These are phyloP conservation scores for Nicotiana obtusifolia DNA, from an alignment of 257 asterid genomes.

Conservation along the genomic window DNA sequence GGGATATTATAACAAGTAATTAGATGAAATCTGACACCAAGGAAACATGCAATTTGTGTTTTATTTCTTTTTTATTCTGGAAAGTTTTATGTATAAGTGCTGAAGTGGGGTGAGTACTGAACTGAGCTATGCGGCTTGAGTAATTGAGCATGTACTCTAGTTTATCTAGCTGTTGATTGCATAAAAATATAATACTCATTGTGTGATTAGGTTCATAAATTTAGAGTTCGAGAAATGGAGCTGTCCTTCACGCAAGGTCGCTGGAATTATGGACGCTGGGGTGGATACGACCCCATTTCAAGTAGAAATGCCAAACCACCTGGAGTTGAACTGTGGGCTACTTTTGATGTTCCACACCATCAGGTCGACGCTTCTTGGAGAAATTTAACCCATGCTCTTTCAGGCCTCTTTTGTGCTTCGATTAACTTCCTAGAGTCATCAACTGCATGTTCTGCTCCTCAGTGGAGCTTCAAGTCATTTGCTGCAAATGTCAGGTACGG, in stretches of 20 bases:
- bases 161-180: background rate
- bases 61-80: background rate
- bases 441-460: constrained; percentile 71
- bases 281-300: constrained; percentile 83
- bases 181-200: constrained; percentile 5
- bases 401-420: constrained; percentile 99
- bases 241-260: constrained; percentile 96
- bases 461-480: constrained; percentile 60
- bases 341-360: constrained; percentile 69
- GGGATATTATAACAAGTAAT: background rate
- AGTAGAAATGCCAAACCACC: constrained; percentile 90
- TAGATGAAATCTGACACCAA: background rate
- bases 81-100: background rate
- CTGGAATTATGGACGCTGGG: constrained; percentile 96
- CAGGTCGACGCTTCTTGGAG: constrained; percentile 88
- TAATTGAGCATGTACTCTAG: background rate
- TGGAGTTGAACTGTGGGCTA: constrained; percentile 99
- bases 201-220: constrained; percentile 71
- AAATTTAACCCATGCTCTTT: constrained; percentile 89
- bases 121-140: background rate
- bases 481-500: constrained; percentile 74
- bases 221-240: constrained; percentile 82
- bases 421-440: constrained; percentile 89
- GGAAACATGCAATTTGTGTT: background rate
- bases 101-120: background rate